Base-by-base conservation (phyloP, 179 eudicot species). In the Pouteria campechiana region DNA sequence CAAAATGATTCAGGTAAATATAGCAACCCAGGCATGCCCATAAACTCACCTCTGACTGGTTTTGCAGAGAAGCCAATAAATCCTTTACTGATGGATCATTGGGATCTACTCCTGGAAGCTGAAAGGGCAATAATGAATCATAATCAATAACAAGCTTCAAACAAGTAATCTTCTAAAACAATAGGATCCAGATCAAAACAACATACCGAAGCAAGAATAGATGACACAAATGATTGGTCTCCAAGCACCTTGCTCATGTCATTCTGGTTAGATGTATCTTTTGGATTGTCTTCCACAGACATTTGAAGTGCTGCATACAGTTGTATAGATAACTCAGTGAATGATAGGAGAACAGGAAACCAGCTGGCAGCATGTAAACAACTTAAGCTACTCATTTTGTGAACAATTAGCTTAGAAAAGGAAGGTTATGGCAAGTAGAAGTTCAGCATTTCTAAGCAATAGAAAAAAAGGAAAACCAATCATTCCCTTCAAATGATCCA, bases 91-190 rank as follows among this genome's bases (percentile, higher is more conserved):
- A 71, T 10, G 94, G 90, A 52, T 90, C 98, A 76, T 79, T 90
- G 35, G 90, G 95, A 67, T 79, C 98, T 53, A 90, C 98, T 51
- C 98, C 98, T 22, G 95, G 98, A 46, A 90, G 94, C 96, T 90
- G 84, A 33, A 15, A 47, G 46, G 50, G 46, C 43, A 61, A 44
- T 54, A 54, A 50, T 17, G 5, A 15, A 44, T 28, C 23, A 55
- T 41, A 30, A 9, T 14, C 4, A 42, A 42, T 6, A 41, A n/a
- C 9, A 12, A 1, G 10, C 2, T 8, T 14, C 15, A 2, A 6
- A 12, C 11, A 22, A 20, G n/a, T 35, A 21, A n/a, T 24, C 8
- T 29, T 10, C 32, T 15, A 19, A 11, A 41, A 11, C 17, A 32
- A n/a, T 23, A 40, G 8, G 8, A 3, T 23, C 3, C 3, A 9